Evolutionary conservation across 257 asterid species (phyloP), one percentile per base, ranked within the genome.

Genomic region (Solanum chmielewskii): DNA sequence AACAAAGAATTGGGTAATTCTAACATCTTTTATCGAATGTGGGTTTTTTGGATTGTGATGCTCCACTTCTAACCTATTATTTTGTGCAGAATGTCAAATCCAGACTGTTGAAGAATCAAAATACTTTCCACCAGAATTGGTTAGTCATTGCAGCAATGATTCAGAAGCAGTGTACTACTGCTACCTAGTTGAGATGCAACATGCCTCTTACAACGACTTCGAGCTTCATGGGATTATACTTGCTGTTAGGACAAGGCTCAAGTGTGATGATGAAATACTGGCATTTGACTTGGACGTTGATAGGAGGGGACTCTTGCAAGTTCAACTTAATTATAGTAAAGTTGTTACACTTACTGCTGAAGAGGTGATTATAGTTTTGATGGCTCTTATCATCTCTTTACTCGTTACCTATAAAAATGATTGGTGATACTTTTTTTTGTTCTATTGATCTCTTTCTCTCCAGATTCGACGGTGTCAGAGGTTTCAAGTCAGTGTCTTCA

Each of bases 61-160:
- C 42, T 80, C 25, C 29, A 56, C 44, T 73, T 47, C 69, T 29
- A 49, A 49, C 44, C 45, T 49, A 29, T 47, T 33, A 59, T 27
- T 44, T 20, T 90, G 49, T 75, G 62, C 92, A 97, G 98, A 90
- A 52, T 7, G 9, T 85, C 89, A 85, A 85, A 83, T 87, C n/a
- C 89, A 86, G 88, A 25, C 66, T 16, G 91, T 86, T 4, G 97
- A 97, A 39, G 91, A 84, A 31, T 82, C 87, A 7, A 91, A 83
- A 49, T 97, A 91, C 86, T 85, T 88, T 69, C 97, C 99, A 1
- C 93, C 92, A 13, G 95, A 97, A 91, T 90, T 97, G 93, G 90
- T 95, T 66, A 89, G 93, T 86, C 29, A 76, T 74, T 29, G 20
- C 23, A 88, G 27, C 23, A 81, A 81, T 39, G 90, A 88, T 66